Conservation (phyloP, 2,329 filamentous ascomycete genomes). For the Sporothrix inflata region DNA sequence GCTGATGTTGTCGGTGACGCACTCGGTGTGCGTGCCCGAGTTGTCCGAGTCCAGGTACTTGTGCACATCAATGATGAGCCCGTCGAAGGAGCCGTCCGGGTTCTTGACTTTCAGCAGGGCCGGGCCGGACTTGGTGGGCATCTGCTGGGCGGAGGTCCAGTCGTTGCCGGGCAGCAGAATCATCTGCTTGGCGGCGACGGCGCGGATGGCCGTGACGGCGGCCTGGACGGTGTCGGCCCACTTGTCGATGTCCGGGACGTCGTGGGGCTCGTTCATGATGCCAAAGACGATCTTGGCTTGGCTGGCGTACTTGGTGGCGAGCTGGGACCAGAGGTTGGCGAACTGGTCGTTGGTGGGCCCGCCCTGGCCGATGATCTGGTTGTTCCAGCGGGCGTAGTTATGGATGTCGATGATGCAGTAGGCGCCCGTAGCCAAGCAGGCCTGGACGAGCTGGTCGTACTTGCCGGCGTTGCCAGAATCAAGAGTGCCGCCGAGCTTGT, state of each 20-base stretch:
- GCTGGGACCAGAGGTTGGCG: slow-evolving; percentile 58
- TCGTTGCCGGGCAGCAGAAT: slow-evolving; percentile 65
- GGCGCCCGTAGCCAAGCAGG: slow-evolving; percentile 52
- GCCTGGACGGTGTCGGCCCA: slow-evolving; percentile 66
- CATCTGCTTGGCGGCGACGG: slow-evolving; percentile 60
- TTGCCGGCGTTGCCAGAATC: slow-evolving; percentile 46
- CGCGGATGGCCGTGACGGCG: slow-evolving; percentile 68
- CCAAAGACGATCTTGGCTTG: slow-evolving; percentile 62
- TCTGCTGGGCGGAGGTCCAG: slow-evolving; percentile 51
- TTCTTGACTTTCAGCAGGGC: slow-evolving; percentile 60
- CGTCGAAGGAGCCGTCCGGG: slow-evolving; percentile 58
- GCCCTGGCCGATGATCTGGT: slow-evolving; percentile 65
- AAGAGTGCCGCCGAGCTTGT: slow-evolving; percentile 50
- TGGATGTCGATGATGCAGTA: slow-evolving; percentile 56
- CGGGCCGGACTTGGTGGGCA: slow-evolving; percentile 27
- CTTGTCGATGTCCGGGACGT: slow-evolving; percentile 52
- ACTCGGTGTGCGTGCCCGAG: slow-evolving; percentile 56
- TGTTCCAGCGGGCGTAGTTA: slow-evolving; percentile 65
- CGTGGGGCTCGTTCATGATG: slow-evolving; percentile 72
- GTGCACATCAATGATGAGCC: slow-evolving; percentile 59
- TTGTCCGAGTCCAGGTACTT: slow-evolving; percentile 63
- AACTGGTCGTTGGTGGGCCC: slow-evolving; percentile 66
- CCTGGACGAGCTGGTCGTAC: slow-evolving; percentile 55
- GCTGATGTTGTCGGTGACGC: slow-evolving; percentile 52
- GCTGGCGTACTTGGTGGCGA: slow-evolving; percentile 61